These are phyloP conservation scores for Diaporthe vexans DNA, from an alignment of 2,329 filamentous ascomycete species.

Conservation along the genomic window DNA sequence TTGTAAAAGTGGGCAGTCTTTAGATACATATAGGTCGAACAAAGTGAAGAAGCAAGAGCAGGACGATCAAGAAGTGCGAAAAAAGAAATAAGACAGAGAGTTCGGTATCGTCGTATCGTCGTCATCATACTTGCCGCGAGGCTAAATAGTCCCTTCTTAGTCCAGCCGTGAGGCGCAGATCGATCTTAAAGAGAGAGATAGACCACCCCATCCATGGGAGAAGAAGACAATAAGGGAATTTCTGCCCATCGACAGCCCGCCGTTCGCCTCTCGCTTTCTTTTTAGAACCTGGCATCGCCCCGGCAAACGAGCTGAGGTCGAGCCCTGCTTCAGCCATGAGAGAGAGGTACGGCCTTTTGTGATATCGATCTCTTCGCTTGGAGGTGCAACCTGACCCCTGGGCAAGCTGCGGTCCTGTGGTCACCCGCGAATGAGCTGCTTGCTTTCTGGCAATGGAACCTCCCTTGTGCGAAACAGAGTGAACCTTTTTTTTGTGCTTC, in stretches of 20 bases:
- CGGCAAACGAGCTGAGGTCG: background rate
- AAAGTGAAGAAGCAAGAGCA: slow-evolving; percentile 21
- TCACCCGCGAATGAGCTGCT: slow-evolving; percentile 42
- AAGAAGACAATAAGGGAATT: slow-evolving; percentile 25
- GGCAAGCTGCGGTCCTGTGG: slow-evolving; percentile 46
- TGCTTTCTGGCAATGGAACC: slow-evolving; percentile 1
- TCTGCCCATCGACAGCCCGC: slow-evolving; percentile 5
- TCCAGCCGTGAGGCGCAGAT: slow-evolving; percentile 50
- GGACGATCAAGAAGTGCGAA: slow-evolving; percentile 2
- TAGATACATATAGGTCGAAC: background rate
- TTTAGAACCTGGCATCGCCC: background rate
- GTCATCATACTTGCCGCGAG: slow-evolving; percentile 49
- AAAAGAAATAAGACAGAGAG: slow-evolving; percentile 28
- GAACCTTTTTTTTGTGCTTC: slow-evolving; percentile 11
- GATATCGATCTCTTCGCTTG: slow-evolving; percentile 18
- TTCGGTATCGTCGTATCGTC: slow-evolving; percentile 44
- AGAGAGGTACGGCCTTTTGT: slow-evolving; percentile 13
- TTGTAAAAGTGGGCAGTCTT: background rate
- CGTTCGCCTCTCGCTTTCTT: background rate
- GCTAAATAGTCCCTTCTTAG: slow-evolving; percentile 47
- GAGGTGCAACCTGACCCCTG: slow-evolving; percentile 5
- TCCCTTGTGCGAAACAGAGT: background rate
- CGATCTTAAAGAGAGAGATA: slow-evolving; percentile 47
- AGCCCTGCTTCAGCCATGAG: background rate
- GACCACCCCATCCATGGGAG: slow-evolving; percentile 15